These are phyloP conservation scores for Phytophthora uliginosa DNA, from an alignment of 352 stramenopile genomes.

Conservation along the genomic window DNA sequence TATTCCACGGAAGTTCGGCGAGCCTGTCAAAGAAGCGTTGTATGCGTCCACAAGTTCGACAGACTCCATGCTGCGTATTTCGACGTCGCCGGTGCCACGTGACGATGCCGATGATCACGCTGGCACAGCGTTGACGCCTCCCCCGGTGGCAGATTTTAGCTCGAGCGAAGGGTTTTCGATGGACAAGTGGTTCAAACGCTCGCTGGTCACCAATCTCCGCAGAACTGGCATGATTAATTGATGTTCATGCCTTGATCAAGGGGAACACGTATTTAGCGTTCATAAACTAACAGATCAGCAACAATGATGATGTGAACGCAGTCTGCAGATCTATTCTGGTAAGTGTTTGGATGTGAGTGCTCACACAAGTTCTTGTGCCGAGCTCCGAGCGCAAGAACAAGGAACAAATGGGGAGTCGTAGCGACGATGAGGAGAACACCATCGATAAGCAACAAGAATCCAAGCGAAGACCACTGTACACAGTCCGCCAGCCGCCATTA, in stretches of 20 bases:
- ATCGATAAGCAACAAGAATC: not conserved
- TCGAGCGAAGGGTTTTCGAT: constrained; percentile 49
- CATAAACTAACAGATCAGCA: not conserved
- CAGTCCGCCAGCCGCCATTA: constrained; percentile 55
- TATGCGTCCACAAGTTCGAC: not conserved
- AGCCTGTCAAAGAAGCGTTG: not conserved
- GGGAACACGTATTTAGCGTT: not conserved
- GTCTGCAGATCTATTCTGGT: constrained; percentile 27
- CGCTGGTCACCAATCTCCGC: constrained; percentile 17
- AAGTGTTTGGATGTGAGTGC: not conserved
- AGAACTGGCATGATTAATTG: constrained; percentile 4
- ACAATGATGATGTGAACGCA: not conserved
- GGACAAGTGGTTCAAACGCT: constrained; percentile 49
- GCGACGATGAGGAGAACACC: constrained; percentile 4
- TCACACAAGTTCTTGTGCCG: not conserved
- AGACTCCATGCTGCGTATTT: constrained; percentile 11
- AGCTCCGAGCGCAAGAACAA: not conserved
- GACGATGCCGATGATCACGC: not conserved
- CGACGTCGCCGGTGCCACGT: not conserved
- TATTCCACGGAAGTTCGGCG: constrained; percentile 22
- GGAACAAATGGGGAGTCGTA: constrained; percentile 17
- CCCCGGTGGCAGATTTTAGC: constrained; percentile 32
- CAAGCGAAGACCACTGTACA: constrained; percentile 51
- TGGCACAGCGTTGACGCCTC: not conserved
- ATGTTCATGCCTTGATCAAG: not conserved